Evolutionary conservation across 768 basidiomycete genomes (phyloP).

Genomic region (Infundibulicybe gibba): DNA sequence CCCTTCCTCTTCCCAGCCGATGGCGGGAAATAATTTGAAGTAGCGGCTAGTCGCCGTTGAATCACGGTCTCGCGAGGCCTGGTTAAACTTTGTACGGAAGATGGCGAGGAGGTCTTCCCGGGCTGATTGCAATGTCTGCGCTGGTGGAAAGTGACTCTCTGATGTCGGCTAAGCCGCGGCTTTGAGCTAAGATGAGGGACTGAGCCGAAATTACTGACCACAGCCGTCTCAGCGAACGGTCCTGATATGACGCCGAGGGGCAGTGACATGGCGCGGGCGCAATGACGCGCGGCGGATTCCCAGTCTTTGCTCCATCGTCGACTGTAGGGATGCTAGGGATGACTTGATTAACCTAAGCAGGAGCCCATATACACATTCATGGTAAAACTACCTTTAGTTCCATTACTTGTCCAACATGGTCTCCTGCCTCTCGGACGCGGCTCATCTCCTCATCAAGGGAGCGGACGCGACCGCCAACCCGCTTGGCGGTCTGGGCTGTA

Average conservation of each 20-base stretch:
- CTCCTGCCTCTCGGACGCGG: constrained; percentile 84
- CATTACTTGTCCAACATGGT: constrained; percentile 89
- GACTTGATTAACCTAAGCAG: constrained; percentile 23
- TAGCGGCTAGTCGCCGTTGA: constrained; percentile 87
- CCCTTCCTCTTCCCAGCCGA: constrained; percentile 92
- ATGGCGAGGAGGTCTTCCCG: constrained; percentile 72
- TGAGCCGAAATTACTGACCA: constrained; percentile 50
- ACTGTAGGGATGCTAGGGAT: constrained; percentile 45
- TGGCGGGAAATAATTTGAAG: constrained; percentile 95
- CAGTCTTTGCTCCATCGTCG: constrained; percentile 87
- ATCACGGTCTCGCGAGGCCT: constrained; percentile 79
- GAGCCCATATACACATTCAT: constrained; percentile 3
- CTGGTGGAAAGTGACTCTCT: constrained; percentile 82
- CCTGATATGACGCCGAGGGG: constrained; percentile 76
- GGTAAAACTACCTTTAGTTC: constrained; percentile 75
- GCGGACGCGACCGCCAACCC: constrained; percentile 89
- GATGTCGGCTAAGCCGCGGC: constrained; percentile 71
- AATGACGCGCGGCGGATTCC: constrained; percentile 92
- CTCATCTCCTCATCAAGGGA: constrained; percentile 92
- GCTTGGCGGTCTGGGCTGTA: constrained; percentile 79
- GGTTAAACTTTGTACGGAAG: constrained; percentile 77
- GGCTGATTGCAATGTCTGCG: constrained; percentile 74
- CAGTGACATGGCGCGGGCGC: constrained; percentile 86
- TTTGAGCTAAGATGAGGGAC: constrained; percentile 7
- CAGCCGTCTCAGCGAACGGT: constrained; percentile 80